A percentile compares a stretch with the other conserved stretches of the same genome.
Conservation (phyloP, 2,329 filamentous ascomycete genomes). For the Cryphonectria radicalis region DNA sequence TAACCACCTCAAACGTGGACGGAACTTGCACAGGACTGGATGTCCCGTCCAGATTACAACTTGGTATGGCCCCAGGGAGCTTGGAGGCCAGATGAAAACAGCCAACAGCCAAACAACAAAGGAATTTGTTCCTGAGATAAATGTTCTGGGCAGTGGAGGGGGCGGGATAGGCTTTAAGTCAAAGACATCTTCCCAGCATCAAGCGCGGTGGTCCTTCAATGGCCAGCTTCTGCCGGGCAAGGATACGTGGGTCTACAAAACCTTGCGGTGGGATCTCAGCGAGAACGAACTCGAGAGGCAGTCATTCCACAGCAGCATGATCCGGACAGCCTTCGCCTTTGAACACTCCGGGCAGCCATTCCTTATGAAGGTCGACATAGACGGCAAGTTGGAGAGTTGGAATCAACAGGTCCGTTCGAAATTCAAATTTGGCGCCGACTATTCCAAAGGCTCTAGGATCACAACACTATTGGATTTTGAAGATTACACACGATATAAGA, state of each 20-base stretch:
- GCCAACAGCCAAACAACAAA: constrained; percentile 25
- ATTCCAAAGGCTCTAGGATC: constrained; percentile 7
- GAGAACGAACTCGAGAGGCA: constrained; percentile 38
- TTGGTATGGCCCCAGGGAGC: constrained; percentile 33
- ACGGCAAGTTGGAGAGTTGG: constrained; percentile 36
- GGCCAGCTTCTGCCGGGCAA: constrained; percentile 31
- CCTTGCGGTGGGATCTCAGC: constrained; percentile 37
- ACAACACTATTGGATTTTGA: constrained; percentile 13
- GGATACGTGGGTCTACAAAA: constrained; percentile 32
- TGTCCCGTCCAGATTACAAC: constrained; percentile 34
- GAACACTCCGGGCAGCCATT: constrained; percentile 38
- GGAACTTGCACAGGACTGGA: constrained; percentile 2
- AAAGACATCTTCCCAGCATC: constrained; percentile 27
- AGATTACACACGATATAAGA: constrained; percentile 2
- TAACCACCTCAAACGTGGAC: background rate
- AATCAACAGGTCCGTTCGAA: constrained; percentile 31
- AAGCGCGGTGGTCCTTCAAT: constrained; percentile 36
- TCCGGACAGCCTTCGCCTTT: constrained; percentile 39
- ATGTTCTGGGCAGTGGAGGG: constrained; percentile 30
- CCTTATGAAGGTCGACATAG: constrained; percentile 38
- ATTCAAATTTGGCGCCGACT: constrained; percentile 31
- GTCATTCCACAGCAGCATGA: constrained; percentile 33
- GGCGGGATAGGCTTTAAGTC: constrained; percentile 34
- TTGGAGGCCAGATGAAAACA: constrained; percentile 32
- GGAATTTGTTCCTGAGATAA: constrained; percentile 30